Conservation (phyloP, 352 stramenopile genomes). For the Blastocystis sp. region DNA sequence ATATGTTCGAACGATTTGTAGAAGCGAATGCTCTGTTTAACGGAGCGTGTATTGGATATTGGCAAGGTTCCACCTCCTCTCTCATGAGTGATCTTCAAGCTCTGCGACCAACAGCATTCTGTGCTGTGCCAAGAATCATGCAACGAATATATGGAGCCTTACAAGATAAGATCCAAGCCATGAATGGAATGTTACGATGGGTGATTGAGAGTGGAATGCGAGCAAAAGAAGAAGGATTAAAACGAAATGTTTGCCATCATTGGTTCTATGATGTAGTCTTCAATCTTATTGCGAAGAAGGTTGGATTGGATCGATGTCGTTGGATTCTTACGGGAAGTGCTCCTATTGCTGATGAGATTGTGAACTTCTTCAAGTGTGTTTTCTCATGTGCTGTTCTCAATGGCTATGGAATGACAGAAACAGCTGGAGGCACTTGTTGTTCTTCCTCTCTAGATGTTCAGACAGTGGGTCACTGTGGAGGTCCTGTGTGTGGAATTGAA, state of each 20-base stretch:
- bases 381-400: constrained; percentile 81
- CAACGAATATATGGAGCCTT: constrained; percentile 92
- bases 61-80: constrained; percentile 76
- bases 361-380: constrained; percentile 85
- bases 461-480: constrained; percentile 82
- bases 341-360: constrained; percentile 82
- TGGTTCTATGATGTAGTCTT: constrained; percentile 85
- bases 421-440: constrained; percentile 69
- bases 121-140: constrained; percentile 82
- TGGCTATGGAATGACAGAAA: constrained; percentile 90
- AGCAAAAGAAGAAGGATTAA: constrained; percentile 67
- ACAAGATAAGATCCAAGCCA: constrained; percentile 69
- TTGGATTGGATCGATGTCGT: constrained; percentile 79
- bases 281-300: constrained; percentile 79
- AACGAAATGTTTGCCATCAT: constrained; percentile 78
- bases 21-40: constrained; percentile 71
- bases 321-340: constrained; percentile 85
- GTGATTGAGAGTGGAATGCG: constrained; percentile 59
- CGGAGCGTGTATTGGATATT: constrained; percentile 83
- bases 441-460: constrained; percentile 68
- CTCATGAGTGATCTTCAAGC: constrained; percentile 83
- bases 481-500: constrained; percentile 76
- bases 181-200: constrained; percentile 39
- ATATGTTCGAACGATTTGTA: constrained; percentile 87
- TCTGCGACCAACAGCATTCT: constrained; percentile 82